phyloP scores from a whole-genome alignment of 1,284 basidiomycete genomes.

The Psilocybe mexicana region DNA sequence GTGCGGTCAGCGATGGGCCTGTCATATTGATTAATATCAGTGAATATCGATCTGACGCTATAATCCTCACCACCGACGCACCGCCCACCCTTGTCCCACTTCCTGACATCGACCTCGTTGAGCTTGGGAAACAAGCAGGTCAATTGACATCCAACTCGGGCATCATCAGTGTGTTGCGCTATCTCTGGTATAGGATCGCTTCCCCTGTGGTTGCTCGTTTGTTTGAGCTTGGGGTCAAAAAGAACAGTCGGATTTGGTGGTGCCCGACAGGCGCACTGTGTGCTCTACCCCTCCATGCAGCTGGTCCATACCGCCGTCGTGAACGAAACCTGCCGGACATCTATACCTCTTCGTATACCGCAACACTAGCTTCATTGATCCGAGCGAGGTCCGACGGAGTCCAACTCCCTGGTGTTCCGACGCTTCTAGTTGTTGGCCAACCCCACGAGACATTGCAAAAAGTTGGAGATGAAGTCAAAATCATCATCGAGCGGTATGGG shows the following conservation, averaged over 20 bases:
- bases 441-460: not conserved
- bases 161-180: no score
- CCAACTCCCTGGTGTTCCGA: not conserved
- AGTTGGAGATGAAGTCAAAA: not conserved
- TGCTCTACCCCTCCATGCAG: conserved; percentile 42
- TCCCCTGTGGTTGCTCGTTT: not conserved
- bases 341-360: conserved; percentile 38
- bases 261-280: conserved; percentile 37
- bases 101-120: not conserved
- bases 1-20: not conserved
- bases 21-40: not conserved
- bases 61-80: not conserved
- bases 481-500: not conserved
- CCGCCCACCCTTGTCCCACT: not conserved
- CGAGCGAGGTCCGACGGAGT: not conserved
- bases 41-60: not conserved
- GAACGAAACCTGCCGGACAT: conserved; percentile 24
- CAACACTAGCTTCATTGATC: not conserved
- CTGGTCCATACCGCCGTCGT: conserved; percentile 22
- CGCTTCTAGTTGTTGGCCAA: not conserved
- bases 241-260: conserved; percentile 41
- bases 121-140: not conserved
- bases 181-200: not conserved
- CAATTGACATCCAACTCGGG: no score
- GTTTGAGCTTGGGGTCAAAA: not conserved